Evolutionary conservation across 768 basidiomycete genomes (phyloP), one percentile per base, ranked within the genome.

Genomic region (Fomitopsis pulvina): DNA sequence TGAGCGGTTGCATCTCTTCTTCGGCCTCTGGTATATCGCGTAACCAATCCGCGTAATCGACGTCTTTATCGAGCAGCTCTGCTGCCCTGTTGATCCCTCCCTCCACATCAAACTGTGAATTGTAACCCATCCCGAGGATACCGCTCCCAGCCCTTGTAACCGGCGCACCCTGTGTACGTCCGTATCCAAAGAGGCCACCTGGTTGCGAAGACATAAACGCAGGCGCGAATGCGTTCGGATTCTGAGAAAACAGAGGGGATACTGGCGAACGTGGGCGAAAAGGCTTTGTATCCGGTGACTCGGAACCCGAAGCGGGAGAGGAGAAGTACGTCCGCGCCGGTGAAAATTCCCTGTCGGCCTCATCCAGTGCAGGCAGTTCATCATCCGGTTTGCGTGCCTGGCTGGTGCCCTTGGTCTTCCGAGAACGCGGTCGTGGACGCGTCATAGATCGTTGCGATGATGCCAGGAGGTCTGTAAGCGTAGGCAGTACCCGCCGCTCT

Each of bases 91-190:
- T 75, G 16, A 79, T 72, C 53, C 74, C 71, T n/a, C 67, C 71
- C 56, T 80, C 77, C 2, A 82, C 68, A 51, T 80, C 77, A 49
- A 78, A 76, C 53, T 82, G 81, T 3, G 82, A 81, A 52, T 74
- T 79, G 57, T 74, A 81, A 2, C 71, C 72, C 64, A 68, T 65
- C 53, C 67, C 73, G 32, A 68, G 60, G 16, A 63, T 41, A 11
- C 64, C 66, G 47, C 60, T 59, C 45, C 59, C 62, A 41, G 55
- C 57, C 14, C 61, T 58, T 29, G 45, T 42, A 38, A 59, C 51
- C 10, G 42, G 49, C 2, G 21, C 41, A 42, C 48, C 34, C 25
- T 41, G 16, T 37, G 22, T 22, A 16, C 26, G 16, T 37, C 41
- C 27, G 9, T 12, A 18, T 24, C 29, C 32, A n/a, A 43, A n/a